A percentile compares a stretch with the other conserved stretches of the same genome.
phyloP scores from a whole-genome alignment of 2,329 filamentous ascomycete genomes.

The Hypoxylon sp. region DNA sequence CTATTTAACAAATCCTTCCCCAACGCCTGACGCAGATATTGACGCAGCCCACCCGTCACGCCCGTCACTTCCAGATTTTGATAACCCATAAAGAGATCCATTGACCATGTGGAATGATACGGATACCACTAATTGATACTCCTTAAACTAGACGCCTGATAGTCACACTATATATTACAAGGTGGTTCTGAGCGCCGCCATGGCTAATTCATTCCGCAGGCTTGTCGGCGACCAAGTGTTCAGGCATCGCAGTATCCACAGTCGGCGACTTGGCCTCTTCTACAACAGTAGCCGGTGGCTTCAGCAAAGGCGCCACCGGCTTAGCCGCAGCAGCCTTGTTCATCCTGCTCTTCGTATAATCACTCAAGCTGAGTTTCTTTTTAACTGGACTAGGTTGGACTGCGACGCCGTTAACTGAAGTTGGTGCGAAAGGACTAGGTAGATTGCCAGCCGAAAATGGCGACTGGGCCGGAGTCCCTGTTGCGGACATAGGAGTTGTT shows the following conservation, averaged over 20 bases:
- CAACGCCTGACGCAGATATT: constrained; percentile 45
- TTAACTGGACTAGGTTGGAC: constrained; percentile 71
- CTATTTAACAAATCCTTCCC: constrained; percentile 35
- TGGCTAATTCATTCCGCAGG: constrained; percentile 35
- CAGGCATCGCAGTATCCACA: constrained; percentile 53
- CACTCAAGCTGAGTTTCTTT: constrained; percentile 75
- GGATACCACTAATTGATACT: constrained; percentile 14
- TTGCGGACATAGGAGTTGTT: constrained; percentile 63
- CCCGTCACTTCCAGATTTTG: constrained; percentile 4
- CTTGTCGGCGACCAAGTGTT: constrained; percentile 53
- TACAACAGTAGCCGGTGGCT: constrained; percentile 53
- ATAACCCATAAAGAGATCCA: constrained; percentile 23
- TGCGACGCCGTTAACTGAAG: constrained; percentile 58
- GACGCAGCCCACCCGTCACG: constrained; percentile 20
- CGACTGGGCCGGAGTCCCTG: constrained; percentile 61
- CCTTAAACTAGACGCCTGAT: constrained; percentile 10
- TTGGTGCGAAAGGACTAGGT: constrained; percentile 58
- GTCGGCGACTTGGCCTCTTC: constrained; percentile 58
- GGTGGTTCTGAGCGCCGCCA: constrained; percentile 25
- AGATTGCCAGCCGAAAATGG: constrained; percentile 60
- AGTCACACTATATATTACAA: constrained; percentile 54
- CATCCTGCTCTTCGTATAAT: constrained; percentile 71
- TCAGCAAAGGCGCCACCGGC: constrained; percentile 54
- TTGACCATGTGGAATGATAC: constrained; percentile 1
- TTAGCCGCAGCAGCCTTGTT: constrained; percentile 65